Base-by-base conservation (phyloP, 2,329 filamentous ascomycete genomes). In the Sporothrix globosa region DNA sequence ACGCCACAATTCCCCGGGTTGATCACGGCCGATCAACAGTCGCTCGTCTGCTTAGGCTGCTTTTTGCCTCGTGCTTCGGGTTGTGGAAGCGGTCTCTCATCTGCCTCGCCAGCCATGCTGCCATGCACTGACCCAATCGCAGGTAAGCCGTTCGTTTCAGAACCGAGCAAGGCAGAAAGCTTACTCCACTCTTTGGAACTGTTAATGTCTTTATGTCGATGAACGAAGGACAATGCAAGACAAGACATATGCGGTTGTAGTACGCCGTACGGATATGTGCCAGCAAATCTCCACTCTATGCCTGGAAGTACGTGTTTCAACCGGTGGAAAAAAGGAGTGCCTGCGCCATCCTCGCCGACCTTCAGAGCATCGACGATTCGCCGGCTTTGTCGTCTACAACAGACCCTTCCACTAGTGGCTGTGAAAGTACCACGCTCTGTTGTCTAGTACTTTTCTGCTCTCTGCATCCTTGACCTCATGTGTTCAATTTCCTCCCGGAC, bases 1-100 rank as follows among this genome's bases (percentile, higher is more conserved):
- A 30, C 44, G 19, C 2, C 61, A 50, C 27, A 34, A 65, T 34
- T 27, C 61, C 44, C 27, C 41, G 60, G 61, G 61, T 50, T 50
- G 44, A 50, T 50, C 44, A 50, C 61, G 27, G 63, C 48, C 63
- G 63, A 53, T 67, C 63, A 53, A 10, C 63, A 67, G 63, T 53
- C 27, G 48, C 63, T 53, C 63, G 53, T 67, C 48, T 24, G 27
- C 48, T 53, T 39, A 10, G 30, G 63, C 46, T 39, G 48, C 30
- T 21, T 52, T 67, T 53, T 53, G 46, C 63, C 46, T 52, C 48
- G 63, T 52, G 46, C 48, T 41, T 50, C 14, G 46, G 27, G 21
- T 54, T 10, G 52, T 11, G n/a, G 39, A 46, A 9, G 58, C 58
- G 39, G 58, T 27, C 24, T n/a, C n/a, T 44, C 56, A 60, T 4